Evolutionary conservation across 2,329 filamentous ascomycete species (phyloP), one percentile per base, ranked within the genome.

Genomic region (Setomelanomma holmii): DNA sequence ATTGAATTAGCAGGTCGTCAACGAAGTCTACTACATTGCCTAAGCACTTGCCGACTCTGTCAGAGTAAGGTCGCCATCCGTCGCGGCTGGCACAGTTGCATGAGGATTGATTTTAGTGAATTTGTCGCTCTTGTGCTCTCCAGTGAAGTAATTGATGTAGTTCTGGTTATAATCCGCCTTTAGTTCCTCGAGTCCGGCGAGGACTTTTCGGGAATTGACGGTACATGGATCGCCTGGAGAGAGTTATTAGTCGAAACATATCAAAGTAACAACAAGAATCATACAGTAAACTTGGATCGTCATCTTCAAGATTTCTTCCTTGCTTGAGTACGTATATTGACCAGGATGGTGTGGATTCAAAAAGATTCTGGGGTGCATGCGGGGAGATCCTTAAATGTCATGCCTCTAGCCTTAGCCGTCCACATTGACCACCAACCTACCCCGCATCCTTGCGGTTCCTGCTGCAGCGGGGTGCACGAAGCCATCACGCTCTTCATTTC

Each of bases 161-260:
- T 76, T 68, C 45, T 71, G 62, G 5, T 77, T 64, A 58, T 74
- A 76, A 45, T 72, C 59, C 16, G 64, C 63, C 24, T 69, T 68
- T 24, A 77, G 61, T 36, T 76, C 56, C 27, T 75, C 67, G 17
- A 78, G 64, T 7, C 72, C 75, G 33, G 76, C 75, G 22, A 79
- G 65, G 11, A 78, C 71, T 51, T 79, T 78, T 42, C 72, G 73
- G 50, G 68, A 68, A 61, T 79, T 78, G 67, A 78, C 63, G 21
- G 76, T 78, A 57, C 71, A 75, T 8, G 76, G 76, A 53, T 78
- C 75, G 14, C 14, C 45, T 43, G n/a, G n/a, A n/a, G n/a, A 33
- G 23, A 40, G 22, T n/a, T 14, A 4, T 1, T 10, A 10, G 42
- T 7, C 42, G 39, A 17, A 33, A 4, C 21, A 3, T 27, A 23